These are phyloP conservation scores for Fraxinus platypoda DNA, from an alignment of 305 asterid species.

Conservation along the genomic window DNA sequence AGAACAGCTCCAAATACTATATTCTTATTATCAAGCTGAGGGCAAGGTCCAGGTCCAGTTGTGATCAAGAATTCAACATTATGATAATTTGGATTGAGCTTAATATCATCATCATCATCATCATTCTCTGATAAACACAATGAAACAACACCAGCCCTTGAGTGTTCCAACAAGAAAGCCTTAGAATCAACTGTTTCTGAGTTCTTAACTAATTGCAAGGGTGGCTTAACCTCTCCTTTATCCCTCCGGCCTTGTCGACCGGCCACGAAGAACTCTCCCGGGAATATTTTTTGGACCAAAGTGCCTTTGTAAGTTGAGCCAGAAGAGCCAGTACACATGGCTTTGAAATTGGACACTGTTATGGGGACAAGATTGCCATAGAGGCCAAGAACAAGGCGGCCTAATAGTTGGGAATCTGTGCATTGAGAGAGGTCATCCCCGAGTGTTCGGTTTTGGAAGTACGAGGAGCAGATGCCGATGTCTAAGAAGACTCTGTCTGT, in stretches of 20 bases:
- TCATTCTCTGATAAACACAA: slow-evolving; percentile 82
- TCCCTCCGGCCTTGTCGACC: slow-evolving; percentile 80
- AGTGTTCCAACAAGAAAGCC: slow-evolving; percentile 63
- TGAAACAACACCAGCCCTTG: slow-evolving; percentile 70
- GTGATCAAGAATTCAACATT: slow-evolving; percentile 92
- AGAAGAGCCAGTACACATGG: slow-evolving; percentile 74
- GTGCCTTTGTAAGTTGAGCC: slow-evolving; percentile 83
- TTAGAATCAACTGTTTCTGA: slow-evolving; percentile 63
- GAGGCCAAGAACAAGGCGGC: slow-evolving; percentile 75
- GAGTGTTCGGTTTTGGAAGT: slow-evolving; percentile 67
- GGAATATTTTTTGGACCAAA: slow-evolving; percentile 66
- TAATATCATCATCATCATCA: slow-evolving; percentile 71
- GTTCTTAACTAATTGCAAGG: slow-evolving; percentile 49
- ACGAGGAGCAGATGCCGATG: slow-evolving; percentile 76
- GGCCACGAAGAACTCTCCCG: slow-evolving; percentile 73
- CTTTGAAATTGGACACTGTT: slow-evolving; percentile 76
- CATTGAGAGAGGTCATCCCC: slow-evolving; percentile 83
- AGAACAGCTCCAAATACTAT: slow-evolving; percentile 87
- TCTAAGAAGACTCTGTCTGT: slow-evolving; percentile 84
- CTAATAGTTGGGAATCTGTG: slow-evolving; percentile 59
- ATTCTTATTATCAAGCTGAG: slow-evolving; percentile 75
- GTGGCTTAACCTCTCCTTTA: slow-evolving; percentile 82
- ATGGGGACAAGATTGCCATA: slow-evolving; percentile 78
- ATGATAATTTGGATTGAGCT: slow-evolving; percentile 65
- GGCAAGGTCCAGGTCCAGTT: slow-evolving; percentile 92